These are phyloP conservation scores for Aureobasidium sp. DNA, from an alignment of 2,329 filamentous ascomycete genomes.

Conservation along the genomic window DNA sequence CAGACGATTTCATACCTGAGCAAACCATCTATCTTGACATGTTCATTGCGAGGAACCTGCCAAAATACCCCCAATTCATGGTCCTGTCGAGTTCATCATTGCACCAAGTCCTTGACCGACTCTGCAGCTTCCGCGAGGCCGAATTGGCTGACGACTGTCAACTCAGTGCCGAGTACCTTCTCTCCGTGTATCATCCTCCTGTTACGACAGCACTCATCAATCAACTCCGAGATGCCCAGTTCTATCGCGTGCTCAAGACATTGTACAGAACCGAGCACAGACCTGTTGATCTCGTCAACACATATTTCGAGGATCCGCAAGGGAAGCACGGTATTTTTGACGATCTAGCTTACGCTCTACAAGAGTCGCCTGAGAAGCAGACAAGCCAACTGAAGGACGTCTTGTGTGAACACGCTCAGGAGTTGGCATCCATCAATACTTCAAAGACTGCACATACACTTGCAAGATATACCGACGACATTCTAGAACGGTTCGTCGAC, in stretches of 20 bases:
- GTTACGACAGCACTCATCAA: slow-evolving; percentile 69
- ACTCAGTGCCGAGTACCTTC: slow-evolving; percentile 88
- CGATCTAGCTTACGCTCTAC: slow-evolving; percentile 67
- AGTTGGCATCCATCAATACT: slow-evolving; percentile 60
- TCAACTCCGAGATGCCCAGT: slow-evolving; percentile 67
- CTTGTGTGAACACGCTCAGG: slow-evolving; percentile 54
- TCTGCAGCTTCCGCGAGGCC: slow-evolving; percentile 74
- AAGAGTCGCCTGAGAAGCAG: slow-evolving; percentile 61
- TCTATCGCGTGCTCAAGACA: slow-evolving; percentile 85
- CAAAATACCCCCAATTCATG: slow-evolving; percentile 94
- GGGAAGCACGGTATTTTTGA: slow-evolving; percentile 68
- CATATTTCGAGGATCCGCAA: slow-evolving; percentile 77
- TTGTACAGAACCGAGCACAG: slow-evolving; percentile 73
- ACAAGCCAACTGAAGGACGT: slow-evolving; percentile 60
- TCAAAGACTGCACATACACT: slow-evolving; percentile 57
- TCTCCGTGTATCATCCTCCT: slow-evolving; percentile 87
- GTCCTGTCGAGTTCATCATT: slow-evolving; percentile 80
- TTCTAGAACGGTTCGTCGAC: slow-evolving; percentile 58
- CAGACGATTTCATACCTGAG: slow-evolving; percentile 61
- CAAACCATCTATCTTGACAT: slow-evolving; percentile 96
- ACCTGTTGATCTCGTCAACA: slow-evolving; percentile 66
- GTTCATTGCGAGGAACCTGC: slow-evolving; percentile 92
- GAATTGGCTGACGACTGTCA: slow-evolving; percentile 89
- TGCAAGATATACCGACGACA: slow-evolving; percentile 49
- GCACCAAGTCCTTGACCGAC: slow-evolving; percentile 66